phyloP scores from a whole-genome alignment of 495 filamentous ascomycete species.

The Viridothelium virens region DNA sequence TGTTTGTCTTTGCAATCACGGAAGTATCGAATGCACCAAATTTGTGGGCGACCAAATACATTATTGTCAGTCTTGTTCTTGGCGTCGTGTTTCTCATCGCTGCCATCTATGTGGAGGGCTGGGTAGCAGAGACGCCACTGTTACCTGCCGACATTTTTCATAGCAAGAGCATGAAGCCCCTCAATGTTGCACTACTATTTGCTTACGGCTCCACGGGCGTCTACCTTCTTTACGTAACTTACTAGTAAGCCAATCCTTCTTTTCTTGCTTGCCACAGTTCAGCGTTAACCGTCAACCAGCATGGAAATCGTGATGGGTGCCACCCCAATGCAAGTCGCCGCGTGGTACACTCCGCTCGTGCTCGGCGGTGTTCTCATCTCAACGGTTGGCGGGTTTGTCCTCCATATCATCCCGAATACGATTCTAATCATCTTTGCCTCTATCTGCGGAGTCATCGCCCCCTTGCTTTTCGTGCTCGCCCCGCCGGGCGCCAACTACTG shows the following conservation, averaged over 20 bases:
- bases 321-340: slow-evolving; percentile 61
- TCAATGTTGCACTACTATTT: slow-evolving; percentile 61
- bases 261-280: neutral
- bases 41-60: slow-evolving; percentile 68
- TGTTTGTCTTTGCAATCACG: slow-evolving; percentile 73
- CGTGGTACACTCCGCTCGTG: slow-evolving; percentile 73
- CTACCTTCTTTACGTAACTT: slow-evolving; percentile 64
- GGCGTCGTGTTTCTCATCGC: slow-evolving; percentile 50
- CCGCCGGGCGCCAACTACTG: slow-evolving; percentile 54
- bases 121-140: slow-evolving; percentile 63
- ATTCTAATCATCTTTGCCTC: slow-evolving; percentile 61
- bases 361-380: slow-evolving; percentile 66
- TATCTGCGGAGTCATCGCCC: slow-evolving; percentile 54
- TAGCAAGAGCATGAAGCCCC: slow-evolving; percentile 62
- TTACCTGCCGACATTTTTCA: slow-evolving; percentile 67
- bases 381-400: slow-evolving; percentile 61
- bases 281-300: slow-evolving; percentile 32
- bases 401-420: slow-evolving; percentile 68
- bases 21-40: slow-evolving; percentile 61
- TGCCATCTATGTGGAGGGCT: slow-evolving; percentile 68
- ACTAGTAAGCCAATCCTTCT: slow-evolving; percentile 54
- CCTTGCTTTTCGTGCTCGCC: slow-evolving; percentile 64
- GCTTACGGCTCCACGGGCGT: slow-evolving; percentile 70
- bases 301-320: slow-evolving; percentile 59
- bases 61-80: slow-evolving; percentile 52